Percentiles rank a stretch among this genome's conserved stretches.
phyloP scores from a whole-genome alignment of 2,329 filamentous ascomycete species.

The Nectriaceae sp. region DNA sequence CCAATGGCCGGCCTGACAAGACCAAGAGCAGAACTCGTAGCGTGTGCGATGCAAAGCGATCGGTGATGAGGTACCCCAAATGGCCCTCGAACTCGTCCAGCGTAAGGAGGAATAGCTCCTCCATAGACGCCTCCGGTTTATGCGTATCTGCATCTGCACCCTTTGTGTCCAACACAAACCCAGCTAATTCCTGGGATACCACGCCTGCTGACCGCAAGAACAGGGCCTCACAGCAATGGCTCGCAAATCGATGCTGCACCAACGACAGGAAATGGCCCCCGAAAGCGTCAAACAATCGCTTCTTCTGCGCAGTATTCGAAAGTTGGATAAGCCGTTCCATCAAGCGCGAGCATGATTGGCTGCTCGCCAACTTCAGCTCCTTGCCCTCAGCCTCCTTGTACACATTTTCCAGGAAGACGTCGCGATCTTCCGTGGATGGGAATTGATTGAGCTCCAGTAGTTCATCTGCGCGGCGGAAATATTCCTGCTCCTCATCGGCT shows the following conservation, averaged over 20 bases:
- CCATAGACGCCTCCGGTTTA: slow-evolving; percentile 66
- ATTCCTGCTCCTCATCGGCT: slow-evolving; percentile 90
- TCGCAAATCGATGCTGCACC: slow-evolving; percentile 93
- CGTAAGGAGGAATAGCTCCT: slow-evolving; percentile 80
- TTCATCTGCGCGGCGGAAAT: slow-evolving; percentile 88
- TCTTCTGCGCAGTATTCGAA: slow-evolving; percentile 78
- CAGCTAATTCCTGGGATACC: slow-evolving; percentile 72
- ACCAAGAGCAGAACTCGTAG: slow-evolving; percentile 84
- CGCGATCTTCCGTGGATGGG: slow-evolving; percentile 70
- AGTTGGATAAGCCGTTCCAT: slow-evolving; percentile 89
- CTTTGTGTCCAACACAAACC: slow-evolving; percentile 44
- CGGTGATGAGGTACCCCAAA: slow-evolving; percentile 80
- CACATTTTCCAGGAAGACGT: slow-evolving; percentile 75
- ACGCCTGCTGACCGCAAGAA: slow-evolving; percentile 81
- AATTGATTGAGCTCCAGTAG: slow-evolving; percentile 91
- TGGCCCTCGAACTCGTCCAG: slow-evolving; percentile 87
- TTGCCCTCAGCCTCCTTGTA: slow-evolving; percentile 87
- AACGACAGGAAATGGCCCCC: slow-evolving; percentile 84
- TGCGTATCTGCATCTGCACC: slow-evolving; percentile 46
- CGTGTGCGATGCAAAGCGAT: slow-evolving; percentile 87
- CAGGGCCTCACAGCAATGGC: slow-evolving; percentile 93
- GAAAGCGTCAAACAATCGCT: slow-evolving; percentile 83
- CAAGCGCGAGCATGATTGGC: slow-evolving; percentile 89
- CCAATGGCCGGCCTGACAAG: slow-evolving; percentile 78
- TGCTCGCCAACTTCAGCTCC: slow-evolving; percentile 93